A percentile compares a stretch with the other conserved stretches of the same genome.
These are phyloP conservation scores for Kazachstania martiniae DNA, from an alignment of 805 yeast species.

Conservation along the genomic window DNA sequence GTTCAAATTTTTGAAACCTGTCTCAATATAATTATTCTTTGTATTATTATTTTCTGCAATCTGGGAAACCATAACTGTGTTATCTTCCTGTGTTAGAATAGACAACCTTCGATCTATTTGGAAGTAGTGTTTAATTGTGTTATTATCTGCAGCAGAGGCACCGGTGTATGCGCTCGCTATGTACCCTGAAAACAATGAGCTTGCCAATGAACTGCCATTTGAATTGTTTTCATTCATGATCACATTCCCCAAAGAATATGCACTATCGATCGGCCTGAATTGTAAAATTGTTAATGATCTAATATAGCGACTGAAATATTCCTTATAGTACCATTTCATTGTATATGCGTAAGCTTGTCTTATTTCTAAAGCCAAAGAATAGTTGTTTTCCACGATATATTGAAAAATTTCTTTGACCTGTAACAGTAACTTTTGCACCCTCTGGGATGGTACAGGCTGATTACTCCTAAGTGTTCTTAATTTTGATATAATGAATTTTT, in stretches of 20 bases:
- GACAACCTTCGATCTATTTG: conserved; percentile 48
- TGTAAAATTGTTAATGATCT: conserved; percentile 59
- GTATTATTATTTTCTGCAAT: conserved; percentile 76
- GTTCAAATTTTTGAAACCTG: conserved; percentile 61
- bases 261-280: conserved; percentile 43
- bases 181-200: conserved; percentile 21
- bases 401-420: conserved; percentile 49
- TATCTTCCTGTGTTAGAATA: conserved; percentile 44
- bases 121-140: conserved; percentile 41
- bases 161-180: conserved; percentile 14
- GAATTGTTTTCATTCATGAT: conserved; percentile 11
- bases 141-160: conserved; percentile 11
- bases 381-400: conserved; percentile 45
- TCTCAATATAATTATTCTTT: conserved; percentile 57
- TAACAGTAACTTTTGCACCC: conserved; percentile 55
- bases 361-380: conserved; percentile 59
- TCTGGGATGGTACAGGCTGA: conserved; percentile 60
- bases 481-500: conserved; percentile 53
- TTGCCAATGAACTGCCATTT: conserved; percentile 10
- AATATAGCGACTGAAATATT: conserved; percentile 66
- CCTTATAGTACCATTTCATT: conserved; percentile 86
- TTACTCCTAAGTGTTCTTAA: conserved; percentile 55
- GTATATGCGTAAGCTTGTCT: conserved; percentile 75
- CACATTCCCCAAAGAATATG: conserved; percentile 43
- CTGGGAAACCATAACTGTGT: conserved; percentile 66